Conservation (phyloP, 805 yeast species). For the Lipomyces yamadae region DNA sequence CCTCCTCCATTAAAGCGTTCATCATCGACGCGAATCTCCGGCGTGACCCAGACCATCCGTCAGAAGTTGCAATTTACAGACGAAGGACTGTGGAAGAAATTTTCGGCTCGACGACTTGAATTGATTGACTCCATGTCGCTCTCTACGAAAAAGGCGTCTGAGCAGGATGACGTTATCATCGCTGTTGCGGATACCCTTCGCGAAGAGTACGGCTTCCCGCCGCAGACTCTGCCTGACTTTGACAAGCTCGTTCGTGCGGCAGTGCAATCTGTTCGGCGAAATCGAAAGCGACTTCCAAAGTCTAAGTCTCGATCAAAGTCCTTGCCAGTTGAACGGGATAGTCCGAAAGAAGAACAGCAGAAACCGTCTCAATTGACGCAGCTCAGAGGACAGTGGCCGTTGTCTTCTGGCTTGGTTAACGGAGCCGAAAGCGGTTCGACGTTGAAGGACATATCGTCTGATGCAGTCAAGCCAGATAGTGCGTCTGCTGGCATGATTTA, state of each 20-base stretch:
- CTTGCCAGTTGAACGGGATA: constrained; percentile 21
- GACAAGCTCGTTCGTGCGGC: constrained; percentile 92
- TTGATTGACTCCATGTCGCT: constrained; percentile 75
- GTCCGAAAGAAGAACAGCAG: not conserved
- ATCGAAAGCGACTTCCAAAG: constrained; percentile 69
- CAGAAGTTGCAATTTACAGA: constrained; percentile 73
- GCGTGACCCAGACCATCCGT: constrained; percentile 64
- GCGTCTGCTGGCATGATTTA: constrained; percentile 1
- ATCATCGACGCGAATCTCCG: constrained; percentile 40
- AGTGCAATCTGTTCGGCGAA: constrained; percentile 88
- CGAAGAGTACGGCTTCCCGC: constrained; percentile 74
- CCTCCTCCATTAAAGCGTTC: constrained; percentile 32
- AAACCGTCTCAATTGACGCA: not conserved
- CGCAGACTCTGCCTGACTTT: constrained; percentile 67
- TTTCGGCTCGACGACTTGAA: constrained; percentile 87
- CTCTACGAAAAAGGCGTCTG: constrained; percentile 79
- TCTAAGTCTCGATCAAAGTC: constrained; percentile 37
- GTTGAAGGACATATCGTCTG: not conserved
- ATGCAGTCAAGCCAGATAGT: not conserved
- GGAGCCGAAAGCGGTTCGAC: not conserved
- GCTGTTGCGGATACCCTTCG: constrained; percentile 78
- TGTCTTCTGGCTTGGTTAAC: not conserved
- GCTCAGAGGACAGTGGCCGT: constrained; percentile 5
- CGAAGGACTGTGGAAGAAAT: constrained; percentile 83
- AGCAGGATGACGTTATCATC: constrained; percentile 82